Conservation (phyloP, 768 basidiomycete genomes). For the Lentinus tigrinus region DNA sequence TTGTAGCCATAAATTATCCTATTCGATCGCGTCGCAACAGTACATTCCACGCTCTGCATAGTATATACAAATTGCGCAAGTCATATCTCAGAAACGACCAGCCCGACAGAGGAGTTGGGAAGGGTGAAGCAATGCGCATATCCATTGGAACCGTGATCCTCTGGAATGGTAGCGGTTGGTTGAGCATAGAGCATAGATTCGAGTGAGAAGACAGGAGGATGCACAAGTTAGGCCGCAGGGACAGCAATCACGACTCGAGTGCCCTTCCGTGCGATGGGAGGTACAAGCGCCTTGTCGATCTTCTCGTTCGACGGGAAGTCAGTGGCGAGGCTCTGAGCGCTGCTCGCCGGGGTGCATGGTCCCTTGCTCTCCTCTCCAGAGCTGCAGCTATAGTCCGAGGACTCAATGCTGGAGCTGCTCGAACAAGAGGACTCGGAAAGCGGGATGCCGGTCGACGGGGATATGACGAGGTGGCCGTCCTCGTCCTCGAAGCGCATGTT, state of each 20-base stretch:
- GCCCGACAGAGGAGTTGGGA: too few relatives aligned
- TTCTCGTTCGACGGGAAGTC: background rate
- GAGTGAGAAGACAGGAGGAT: too few relatives aligned
- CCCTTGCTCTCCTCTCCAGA: conserved; percentile 14
- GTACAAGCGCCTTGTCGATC: background rate
- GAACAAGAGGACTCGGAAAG: background rate
- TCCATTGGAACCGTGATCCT: too few relatives aligned
- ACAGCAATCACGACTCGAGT: too few relatives aligned
- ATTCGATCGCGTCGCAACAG: conserved; percentile 2
- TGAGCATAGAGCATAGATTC: too few relatives aligned
- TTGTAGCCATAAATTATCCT: conserved; percentile 18
- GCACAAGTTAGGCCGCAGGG: too few relatives aligned
- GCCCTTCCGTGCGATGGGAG: background rate
- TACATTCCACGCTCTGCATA: background rate
- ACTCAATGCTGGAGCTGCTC: background rate
- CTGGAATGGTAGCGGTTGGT: too few relatives aligned
- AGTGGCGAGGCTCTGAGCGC: conserved; percentile 7
- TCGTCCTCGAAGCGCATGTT: background rate
- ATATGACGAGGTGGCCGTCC: conserved; percentile 4
- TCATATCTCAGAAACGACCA: background rate
- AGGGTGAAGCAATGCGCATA: too few relatives aligned
- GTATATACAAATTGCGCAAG: background rate
- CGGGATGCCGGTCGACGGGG: background rate
- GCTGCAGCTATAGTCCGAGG: background rate
- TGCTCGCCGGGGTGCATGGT: conserved; percentile 19